phyloP scores from a whole-genome alignment of 2,329 filamentous ascomycete genomes.

The Orbilia quercus region DNA sequence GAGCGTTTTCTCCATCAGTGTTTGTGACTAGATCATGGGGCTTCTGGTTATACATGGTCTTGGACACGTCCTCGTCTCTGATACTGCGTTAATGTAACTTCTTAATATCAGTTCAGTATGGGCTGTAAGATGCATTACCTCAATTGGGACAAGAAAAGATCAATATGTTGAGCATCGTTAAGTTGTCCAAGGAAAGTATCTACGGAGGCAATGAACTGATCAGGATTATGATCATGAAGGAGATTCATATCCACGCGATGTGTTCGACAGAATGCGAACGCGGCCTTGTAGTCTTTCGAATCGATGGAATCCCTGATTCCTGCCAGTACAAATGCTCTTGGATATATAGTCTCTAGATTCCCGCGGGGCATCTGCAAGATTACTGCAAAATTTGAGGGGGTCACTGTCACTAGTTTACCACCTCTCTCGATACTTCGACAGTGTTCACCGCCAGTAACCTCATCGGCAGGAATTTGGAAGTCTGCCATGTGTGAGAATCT shows the following conservation, averaged over 20 bases:
- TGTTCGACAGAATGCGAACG: constrained; percentile 87
- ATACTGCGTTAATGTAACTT: constrained; percentile 56
- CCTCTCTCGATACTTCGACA: constrained; percentile 93
- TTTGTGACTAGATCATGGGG: constrained; percentile 65
- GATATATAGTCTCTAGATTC: constrained; percentile 94
- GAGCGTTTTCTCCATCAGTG: constrained; percentile 50
- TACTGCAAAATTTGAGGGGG: constrained; percentile 85
- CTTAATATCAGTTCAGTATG: constrained; percentile 68
- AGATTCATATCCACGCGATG: constrained; percentile 99
- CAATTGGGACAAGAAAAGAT: constrained; percentile 80
- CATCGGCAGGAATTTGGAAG: constrained; percentile 84
- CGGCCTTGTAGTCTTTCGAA: constrained; percentile 80
- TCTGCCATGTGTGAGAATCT: constrained; percentile 66
- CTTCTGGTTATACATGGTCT: constrained; percentile 93
- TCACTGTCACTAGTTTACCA: constrained; percentile 84
- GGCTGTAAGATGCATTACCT: constrained; percentile 58
- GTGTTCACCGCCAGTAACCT: constrained; percentile 89
- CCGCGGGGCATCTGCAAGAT: constrained; percentile 95
- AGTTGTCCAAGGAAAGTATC: constrained; percentile 84
- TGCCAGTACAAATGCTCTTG: constrained; percentile 88
- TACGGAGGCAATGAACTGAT: constrained; percentile 82
- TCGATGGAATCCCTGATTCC: constrained; percentile 86
- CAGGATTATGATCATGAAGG: constrained; percentile 88
- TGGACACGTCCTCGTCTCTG: constrained; percentile 90
- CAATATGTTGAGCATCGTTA: constrained; percentile 81